Evolutionary conservation across 176 grass and related monocot genomes (phyloP).

Genomic region (Carex scoparia): DNA sequence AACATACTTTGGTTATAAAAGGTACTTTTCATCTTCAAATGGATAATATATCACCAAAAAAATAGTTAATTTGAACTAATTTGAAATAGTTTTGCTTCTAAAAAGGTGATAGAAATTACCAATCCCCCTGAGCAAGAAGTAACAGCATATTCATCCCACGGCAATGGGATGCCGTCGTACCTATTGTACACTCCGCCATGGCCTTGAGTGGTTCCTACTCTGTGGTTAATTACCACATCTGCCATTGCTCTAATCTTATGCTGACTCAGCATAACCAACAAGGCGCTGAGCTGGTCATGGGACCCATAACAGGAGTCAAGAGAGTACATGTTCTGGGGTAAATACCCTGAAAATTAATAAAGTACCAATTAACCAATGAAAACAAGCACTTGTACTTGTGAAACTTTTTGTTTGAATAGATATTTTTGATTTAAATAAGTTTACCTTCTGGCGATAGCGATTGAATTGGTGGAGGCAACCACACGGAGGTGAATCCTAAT

Average conservation of each 20-base stretch:
- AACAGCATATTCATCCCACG: constrained; percentile 90
- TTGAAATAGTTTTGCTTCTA: neutral
- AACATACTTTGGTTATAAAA: neutral
- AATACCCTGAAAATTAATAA: constrained; percentile 51
- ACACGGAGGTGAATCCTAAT: constrained; percentile 80
- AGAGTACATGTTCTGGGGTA: constrained; percentile 84
- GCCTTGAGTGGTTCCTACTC: constrained; percentile 83
- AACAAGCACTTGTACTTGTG: neutral
- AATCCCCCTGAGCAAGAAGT: constrained; percentile 94
- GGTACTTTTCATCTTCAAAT: neutral
- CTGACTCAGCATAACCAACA: constrained; percentile 67
- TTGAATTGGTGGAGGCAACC: constrained; percentile 82
- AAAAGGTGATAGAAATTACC: constrained; percentile 39
- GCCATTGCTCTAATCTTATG: constrained; percentile 82
- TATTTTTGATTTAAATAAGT: neutral
- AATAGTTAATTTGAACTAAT: neutral
- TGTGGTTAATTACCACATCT: constrained; percentile 97
- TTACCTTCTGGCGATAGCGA: constrained; percentile 73
- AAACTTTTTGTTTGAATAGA: neutral
- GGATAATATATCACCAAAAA: neutral
- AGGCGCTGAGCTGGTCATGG: constrained; percentile 37
- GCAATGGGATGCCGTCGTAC: constrained; percentile 85
- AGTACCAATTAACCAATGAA: neutral
- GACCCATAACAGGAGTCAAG: constrained; percentile 96
- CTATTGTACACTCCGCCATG: constrained; percentile 72